phyloP scores from a whole-genome alignment of 257 asterid genomes.

The Prunella vulgaris region DNA sequence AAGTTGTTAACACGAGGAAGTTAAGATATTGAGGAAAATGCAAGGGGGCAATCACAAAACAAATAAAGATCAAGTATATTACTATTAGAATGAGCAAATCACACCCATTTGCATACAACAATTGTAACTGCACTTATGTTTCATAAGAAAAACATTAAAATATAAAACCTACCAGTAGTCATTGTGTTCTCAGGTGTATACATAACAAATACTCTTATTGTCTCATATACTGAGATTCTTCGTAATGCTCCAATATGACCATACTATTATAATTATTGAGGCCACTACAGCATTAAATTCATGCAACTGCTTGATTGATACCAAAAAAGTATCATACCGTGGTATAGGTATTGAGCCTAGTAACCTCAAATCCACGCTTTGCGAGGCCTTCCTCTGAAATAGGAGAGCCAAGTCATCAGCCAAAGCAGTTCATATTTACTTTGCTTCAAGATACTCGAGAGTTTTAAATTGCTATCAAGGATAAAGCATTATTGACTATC shows the following conservation, averaged over 20 bases:
- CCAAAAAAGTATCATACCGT: constrained; percentile 49
- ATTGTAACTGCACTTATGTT: no score
- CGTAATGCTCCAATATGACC: not conserved
- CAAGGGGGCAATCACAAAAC: not conserved
- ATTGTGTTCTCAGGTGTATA: not conserved
- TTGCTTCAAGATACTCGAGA: not conserved
- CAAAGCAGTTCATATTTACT: constrained; percentile 1
- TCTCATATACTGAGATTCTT: not conserved
- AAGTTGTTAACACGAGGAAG: not conserved
- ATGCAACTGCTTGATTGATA: constrained; percentile 8
- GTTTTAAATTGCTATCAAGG: not conserved
- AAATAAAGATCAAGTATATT: not conserved
- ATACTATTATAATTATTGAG: not conserved
- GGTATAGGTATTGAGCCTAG: constrained; percentile 85
- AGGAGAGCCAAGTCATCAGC: not conserved
- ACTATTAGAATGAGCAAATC: no score
- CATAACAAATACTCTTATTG: not conserved
- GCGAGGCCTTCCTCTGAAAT: constrained; percentile 83
- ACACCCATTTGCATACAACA: no score
- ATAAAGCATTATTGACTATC: not conserved
- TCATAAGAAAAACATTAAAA: no score
- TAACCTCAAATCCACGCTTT: constrained; percentile 85
- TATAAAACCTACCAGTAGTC: not conserved
- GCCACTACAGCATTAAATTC: not conserved
- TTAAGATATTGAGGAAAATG: not conserved